phyloP scores from a whole-genome alignment of 441 rosid species.

The Lepidium campestre region DNA sequence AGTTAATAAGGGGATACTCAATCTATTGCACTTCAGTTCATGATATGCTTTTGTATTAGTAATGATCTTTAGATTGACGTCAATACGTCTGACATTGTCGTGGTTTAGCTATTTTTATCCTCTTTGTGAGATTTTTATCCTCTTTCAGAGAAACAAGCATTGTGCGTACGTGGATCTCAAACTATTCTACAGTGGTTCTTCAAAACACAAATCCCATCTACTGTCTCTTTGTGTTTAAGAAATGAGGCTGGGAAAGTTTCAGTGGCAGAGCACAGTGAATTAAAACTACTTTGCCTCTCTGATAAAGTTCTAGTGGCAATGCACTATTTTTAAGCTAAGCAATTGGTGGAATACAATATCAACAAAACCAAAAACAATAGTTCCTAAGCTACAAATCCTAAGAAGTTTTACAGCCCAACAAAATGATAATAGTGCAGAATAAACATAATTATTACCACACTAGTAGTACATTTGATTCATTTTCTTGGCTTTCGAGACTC shows the following conservation, averaged over 20 bases:
- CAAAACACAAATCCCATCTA: neutral
- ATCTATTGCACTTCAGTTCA: constrained; percentile 4
- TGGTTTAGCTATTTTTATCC: constrained; percentile 5
- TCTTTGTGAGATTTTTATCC: constrained; percentile 7
- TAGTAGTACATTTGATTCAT: neutral
- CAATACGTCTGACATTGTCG: constrained; percentile 6
- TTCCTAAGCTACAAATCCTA: neutral
- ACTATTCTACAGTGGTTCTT: neutral
- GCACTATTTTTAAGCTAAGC: neutral
- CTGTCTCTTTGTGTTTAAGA: neutral
- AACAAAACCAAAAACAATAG: neutral
- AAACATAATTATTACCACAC: neutral
- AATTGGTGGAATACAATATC: neutral
- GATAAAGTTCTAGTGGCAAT: too few relatives aligned
- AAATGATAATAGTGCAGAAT: neutral
- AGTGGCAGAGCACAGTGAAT: neutral
- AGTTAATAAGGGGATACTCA: constrained; percentile 7
- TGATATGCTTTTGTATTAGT: constrained; percentile 23
- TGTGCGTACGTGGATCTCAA: constrained; percentile 11
- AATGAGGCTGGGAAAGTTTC: neutral
- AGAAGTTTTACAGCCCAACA: neutral
- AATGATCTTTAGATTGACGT: constrained; percentile 24
- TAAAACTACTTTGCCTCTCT: too few relatives aligned
- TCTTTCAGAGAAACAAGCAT: constrained; percentile 4
- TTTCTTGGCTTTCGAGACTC: constrained; percentile 3